These are phyloP conservation scores for Fomitopsis pulvina DNA, from an alignment of 768 basidiomycete genomes.

Conservation along the genomic window DNA sequence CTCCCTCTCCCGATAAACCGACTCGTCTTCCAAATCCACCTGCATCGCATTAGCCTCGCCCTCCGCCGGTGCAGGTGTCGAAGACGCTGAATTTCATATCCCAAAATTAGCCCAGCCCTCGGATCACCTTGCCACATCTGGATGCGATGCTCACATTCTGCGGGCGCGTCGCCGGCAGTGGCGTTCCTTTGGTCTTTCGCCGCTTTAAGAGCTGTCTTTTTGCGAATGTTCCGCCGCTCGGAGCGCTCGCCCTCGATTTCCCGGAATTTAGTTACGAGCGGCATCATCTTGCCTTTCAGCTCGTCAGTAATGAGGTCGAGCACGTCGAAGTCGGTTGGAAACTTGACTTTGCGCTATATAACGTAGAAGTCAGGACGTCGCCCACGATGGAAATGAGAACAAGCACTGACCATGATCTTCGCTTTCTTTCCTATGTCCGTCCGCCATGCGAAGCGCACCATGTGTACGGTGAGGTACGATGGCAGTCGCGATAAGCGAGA, in stretches of 20 bases:
- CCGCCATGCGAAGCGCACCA: constrained; percentile 96
- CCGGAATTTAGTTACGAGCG: constrained; percentile 65
- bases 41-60: constrained; percentile 22
- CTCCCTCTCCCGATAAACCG: constrained; percentile 58
- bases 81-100: too few species aligned
- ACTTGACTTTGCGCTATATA: constrained; percentile 81
- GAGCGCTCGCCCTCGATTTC: constrained; percentile 77
- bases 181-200: constrained; percentile 20
- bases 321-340: constrained; percentile 83
- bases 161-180: constrained; percentile 26
- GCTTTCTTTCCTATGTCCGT: constrained; percentile 87
- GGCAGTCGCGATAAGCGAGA: constrained; percentile 83
- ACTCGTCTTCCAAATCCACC: constrained; percentile 58
- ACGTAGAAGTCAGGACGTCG: background rate
- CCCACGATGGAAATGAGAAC: background rate
- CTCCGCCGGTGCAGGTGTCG: constrained; percentile 14
- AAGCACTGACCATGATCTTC: constrained; percentile 80
- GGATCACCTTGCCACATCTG: too few species aligned
- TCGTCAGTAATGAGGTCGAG: constrained; percentile 78
- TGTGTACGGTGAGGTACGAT: constrained; percentile 79
- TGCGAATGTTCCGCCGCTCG: constrained; percentile 79
- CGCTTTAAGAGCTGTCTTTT: constrained; percentile 51
- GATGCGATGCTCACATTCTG: constrained; percentile 3
- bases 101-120: too few species aligned
- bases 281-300: constrained; percentile 61